Conservation (phyloP, 2,329 filamentous ascomycete species). For the Boeremia lycopersici region DNA sequence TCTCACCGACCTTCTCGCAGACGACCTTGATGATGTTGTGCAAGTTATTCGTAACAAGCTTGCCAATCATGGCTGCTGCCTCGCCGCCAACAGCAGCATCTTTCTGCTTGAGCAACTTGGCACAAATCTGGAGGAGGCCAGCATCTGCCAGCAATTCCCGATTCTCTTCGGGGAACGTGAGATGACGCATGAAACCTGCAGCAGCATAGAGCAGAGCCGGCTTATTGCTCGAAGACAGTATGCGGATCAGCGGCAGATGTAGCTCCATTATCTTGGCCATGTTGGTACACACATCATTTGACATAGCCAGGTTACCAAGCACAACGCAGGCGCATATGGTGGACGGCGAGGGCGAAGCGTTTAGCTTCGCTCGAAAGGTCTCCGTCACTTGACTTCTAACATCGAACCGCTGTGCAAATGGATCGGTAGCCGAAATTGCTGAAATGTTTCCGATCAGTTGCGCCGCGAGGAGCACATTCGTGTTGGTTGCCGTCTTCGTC, state of each 20-base stretch:
- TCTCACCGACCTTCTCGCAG: constrained; percentile 25
- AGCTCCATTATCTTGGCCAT: constrained; percentile 44
- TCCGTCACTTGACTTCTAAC: constrained; percentile 36
- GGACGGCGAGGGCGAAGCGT: constrained; percentile 29
- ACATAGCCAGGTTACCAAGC: constrained; percentile 48
- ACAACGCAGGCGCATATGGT: constrained; percentile 45
- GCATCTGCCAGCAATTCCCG: constrained; percentile 37
- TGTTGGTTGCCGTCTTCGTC: constrained; percentile 28
- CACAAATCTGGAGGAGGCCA: constrained; percentile 40
- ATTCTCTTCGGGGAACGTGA: constrained; percentile 44
- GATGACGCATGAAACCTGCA: constrained; percentile 46
- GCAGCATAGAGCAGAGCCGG: constrained; percentile 44
- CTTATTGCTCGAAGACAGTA: constrained; percentile 35
- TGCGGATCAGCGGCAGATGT: constrained; percentile 36
- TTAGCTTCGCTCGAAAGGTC: constrained; percentile 34
- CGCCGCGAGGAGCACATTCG: constrained; percentile 35
- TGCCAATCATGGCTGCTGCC: constrained; percentile 42
- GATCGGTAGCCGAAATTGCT: constrained; percentile 43
- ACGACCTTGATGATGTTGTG: constrained; percentile 41
- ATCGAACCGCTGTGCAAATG: constrained; percentile 36
- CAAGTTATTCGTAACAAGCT: constrained; percentile 40
- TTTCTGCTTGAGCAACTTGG: constrained; percentile 31
- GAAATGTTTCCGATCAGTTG: constrained; percentile 42
- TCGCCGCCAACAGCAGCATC: constrained; percentile 45
- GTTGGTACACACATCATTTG: constrained; percentile 40